Conservation (phyloP, 1,284 basidiomycete genomes). For the Ceratobasidium sp. region DNA sequence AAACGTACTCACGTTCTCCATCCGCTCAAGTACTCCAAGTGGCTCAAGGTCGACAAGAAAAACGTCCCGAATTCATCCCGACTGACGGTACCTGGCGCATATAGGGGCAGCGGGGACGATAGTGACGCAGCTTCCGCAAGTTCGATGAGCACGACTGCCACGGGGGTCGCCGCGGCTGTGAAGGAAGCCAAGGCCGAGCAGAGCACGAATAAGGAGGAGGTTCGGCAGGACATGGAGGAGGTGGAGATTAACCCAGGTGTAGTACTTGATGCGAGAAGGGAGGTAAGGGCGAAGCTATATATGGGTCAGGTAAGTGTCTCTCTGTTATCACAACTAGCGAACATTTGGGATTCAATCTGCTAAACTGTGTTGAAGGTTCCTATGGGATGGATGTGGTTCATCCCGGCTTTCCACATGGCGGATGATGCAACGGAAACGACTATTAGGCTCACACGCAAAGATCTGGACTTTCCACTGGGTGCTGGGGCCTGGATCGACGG, state of each 20-base stretch:
- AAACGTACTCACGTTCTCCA: constrained; percentile 47
- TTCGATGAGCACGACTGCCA: constrained; percentile 40
- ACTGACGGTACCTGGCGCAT: constrained; percentile 35
- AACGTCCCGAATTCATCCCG: constrained; percentile 19
- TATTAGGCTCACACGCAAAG: constrained; percentile 67
- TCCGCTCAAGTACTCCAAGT: constrained; percentile 48
- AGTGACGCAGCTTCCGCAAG: constrained; percentile 45
- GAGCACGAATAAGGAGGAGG: constrained; percentile 2
- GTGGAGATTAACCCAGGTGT: constrained; percentile 59
- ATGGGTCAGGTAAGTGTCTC: constrained; percentile 71
- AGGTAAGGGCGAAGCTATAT: constrained; percentile 83
- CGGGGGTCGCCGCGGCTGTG: constrained; percentile 28
- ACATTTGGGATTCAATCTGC: not conserved
- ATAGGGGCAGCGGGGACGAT: constrained; percentile 42
- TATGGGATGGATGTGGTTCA: constrained; percentile 87
- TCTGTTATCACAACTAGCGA: not conserved
- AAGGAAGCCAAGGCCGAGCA: constrained; percentile 20
- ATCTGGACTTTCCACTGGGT: constrained; percentile 83
- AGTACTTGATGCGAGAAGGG: constrained; percentile 75
- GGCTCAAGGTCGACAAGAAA: constrained; percentile 51
- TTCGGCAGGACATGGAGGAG: constrained; percentile 39
- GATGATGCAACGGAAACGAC: constrained; percentile 52
- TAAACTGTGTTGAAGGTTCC: constrained; percentile 65
- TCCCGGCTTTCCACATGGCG: constrained; percentile 83
- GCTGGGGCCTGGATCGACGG: constrained; percentile 76